These are phyloP conservation scores for maize (Zea mays) DNA, from an alignment of 176 grass and related monocot genomes.

Conservation along the genomic window DNA sequence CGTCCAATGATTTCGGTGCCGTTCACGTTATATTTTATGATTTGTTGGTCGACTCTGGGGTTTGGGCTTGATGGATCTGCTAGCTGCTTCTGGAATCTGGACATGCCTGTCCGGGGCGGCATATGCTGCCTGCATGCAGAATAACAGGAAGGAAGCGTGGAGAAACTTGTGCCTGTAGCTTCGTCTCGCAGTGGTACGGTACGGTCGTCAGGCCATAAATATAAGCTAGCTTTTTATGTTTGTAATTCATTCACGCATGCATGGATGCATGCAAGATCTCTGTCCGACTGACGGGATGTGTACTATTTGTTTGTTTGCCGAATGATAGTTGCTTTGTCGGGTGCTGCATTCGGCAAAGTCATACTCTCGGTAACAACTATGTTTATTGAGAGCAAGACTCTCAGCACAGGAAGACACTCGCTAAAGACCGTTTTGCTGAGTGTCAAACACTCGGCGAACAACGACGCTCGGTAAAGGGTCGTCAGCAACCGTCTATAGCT, in stretches of 20 bases:
- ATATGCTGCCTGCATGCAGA: conserved; percentile 30
- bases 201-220: background rate
- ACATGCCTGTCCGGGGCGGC: conserved; percentile 12
- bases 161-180: background rate
- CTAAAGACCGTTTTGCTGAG: no score
- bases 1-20: background rate
- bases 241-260: background rate
- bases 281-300: background rate
- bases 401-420: no score
- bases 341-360: no score
- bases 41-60: background rate
- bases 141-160: background rate
- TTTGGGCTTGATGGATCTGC: background rate
- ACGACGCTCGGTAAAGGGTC: no score
- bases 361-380: no score
- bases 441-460: no score
- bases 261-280: background rate
- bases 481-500: no score
- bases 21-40: background rate
- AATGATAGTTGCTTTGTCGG: no score
- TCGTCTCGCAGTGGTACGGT: background rate
- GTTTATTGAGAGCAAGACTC: no score
- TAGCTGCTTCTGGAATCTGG: background rate
- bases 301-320: no score
- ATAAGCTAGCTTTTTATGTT: no score